Evolutionary conservation across 1,139 yeast species (phyloP), one percentile per base, ranked within the genome.

Genomic region (Ashbya aceris): DNA sequence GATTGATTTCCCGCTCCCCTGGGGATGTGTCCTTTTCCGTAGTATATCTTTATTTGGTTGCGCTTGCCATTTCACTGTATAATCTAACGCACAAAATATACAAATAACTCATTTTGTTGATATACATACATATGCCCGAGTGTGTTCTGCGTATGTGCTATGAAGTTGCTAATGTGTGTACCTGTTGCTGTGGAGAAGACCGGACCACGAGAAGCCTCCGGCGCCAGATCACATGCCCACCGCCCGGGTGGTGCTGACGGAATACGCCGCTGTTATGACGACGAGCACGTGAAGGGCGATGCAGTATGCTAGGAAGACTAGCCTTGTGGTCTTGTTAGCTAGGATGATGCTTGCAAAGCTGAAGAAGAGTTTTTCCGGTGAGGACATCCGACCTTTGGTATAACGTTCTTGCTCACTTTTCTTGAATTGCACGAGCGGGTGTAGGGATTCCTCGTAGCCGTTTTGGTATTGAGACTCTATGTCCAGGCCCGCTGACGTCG

Each of bases 381-480:
- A 85, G 1, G 91, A 79, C 59, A 87, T 70, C 45, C 76, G 72
- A 7, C 87, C 78, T 43, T 74, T 73, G 37, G 50, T 53, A 40
- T 85, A 82, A 47, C 95, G 69, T 53, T 82, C 89, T 38, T 82
- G 77, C 60, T 87, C 96, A 48, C 77, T 68, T 38, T 80, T 74
- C 54, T 94, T 74, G 64, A 89, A 85, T 55, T 79, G 85, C 52
- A 84, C 93, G 51, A 84, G 77, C 26, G 95, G 95, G 54, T 86
- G 89, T 40, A 85, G 66, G 42, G 79, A 83, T 40, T 79, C 81
- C 54, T 87, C 96, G 63, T 87, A 89, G 37, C 67, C 73, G 33
- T 72, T 69, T 40, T 74, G 75, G 56, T 80, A 79, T 43, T 72
- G 70, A 42, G 80, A 83, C 42, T 81, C 76, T 41, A 79, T 77